Percentiles rank a stretch among this genome's conserved stretches.
phyloP scores from a whole-genome alignment of 2,329 filamentous ascomycete genomes.

The Epichloe bromicola region DNA sequence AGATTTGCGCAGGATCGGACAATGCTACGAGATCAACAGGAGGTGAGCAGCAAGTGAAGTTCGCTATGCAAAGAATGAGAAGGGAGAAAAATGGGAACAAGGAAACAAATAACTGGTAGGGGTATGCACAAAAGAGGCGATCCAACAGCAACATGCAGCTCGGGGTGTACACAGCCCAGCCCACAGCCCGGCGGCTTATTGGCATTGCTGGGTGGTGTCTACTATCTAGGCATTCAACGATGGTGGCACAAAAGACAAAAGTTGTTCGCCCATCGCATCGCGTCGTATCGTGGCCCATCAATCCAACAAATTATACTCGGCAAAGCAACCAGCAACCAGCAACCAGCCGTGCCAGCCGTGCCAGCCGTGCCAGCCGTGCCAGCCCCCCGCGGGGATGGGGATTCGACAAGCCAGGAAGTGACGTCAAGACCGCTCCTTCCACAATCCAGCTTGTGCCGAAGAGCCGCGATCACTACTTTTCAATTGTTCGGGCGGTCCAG shows the following conservation, averaged over 20 bases:
- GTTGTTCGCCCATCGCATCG: not conserved
- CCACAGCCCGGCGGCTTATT: not conserved
- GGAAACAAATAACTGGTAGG: not conserved
- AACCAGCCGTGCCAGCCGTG: not conserved
- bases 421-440: conserved; percentile 1
- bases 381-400: not conserved
- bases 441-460: conserved; percentile 1
- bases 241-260: not conserved
- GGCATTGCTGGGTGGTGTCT: no score
- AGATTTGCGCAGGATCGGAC: no score
- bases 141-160: not conserved
- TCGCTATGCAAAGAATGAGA: not conserved
- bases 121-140: no score
- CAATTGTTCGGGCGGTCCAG: not conserved
- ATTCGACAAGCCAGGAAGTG: not conserved
- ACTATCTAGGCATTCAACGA: not conserved
- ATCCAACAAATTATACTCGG: no score
- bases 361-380: not conserved
- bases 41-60: no score
- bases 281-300: not conserved
- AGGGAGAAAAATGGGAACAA: not conserved
- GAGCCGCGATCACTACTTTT: not conserved
- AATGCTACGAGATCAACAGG: no score
- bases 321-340: no score
- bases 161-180: not conserved